These are phyloP conservation scores for Lachancea meyersii DNA, from an alignment of 805 yeast species.

Conservation along the genomic window DNA sequence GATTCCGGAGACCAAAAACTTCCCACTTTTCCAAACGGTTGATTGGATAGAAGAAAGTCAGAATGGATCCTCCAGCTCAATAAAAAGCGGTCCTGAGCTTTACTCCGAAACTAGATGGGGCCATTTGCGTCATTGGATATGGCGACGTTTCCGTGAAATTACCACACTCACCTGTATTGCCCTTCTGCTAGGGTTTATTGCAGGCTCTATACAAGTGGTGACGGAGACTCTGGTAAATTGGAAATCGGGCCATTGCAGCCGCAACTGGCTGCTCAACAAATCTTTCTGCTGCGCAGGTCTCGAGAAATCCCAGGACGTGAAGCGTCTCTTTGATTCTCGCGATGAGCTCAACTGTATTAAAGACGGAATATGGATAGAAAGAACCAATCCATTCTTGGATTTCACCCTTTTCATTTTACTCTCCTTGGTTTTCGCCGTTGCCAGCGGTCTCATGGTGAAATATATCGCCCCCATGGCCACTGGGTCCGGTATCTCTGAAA, in stretches of 20 bases:
- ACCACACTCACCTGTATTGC: slow-evolving; percentile 73
- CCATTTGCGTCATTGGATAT: slow-evolving; percentile 14
- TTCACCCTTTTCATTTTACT: slow-evolving; percentile 54
- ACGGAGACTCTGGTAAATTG: slow-evolving; percentile 83
- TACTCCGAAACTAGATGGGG: slow-evolving; percentile 6
- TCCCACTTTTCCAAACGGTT: slow-evolving; percentile 56
- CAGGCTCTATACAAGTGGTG: slow-evolving; percentile 71
- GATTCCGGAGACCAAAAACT: slow-evolving; percentile 33
- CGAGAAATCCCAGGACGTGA: neutral
- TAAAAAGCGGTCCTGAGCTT: neutral
- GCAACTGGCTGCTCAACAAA: slow-evolving; percentile 62
- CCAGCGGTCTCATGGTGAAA: slow-evolving; percentile 65
- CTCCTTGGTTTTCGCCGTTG: slow-evolving; percentile 54
- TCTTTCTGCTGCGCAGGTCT: slow-evolving; percentile 62
- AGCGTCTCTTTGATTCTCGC: slow-evolving; percentile 17
- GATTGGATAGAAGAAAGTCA: slow-evolving; percentile 64
- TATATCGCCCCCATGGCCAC: slow-evolving; percentile 83
- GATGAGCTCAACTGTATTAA: slow-evolving; percentile 44
- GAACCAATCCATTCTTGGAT: slow-evolving; percentile 45
- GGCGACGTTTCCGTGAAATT: slow-evolving; percentile 43
- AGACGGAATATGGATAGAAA: slow-evolving; percentile 50
- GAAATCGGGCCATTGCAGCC: slow-evolving; percentile 70
- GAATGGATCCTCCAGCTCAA: slow-evolving; percentile 17
- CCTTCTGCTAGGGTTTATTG: slow-evolving; percentile 68
- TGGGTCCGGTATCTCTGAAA: slow-evolving; percentile 96